Percentiles rank a stretch among this genome's conserved stretches.
Evolutionary conservation across 768 basidiomycete genomes (phyloP).

Genomic region (Hebeloma cylindrosporum): DNA sequence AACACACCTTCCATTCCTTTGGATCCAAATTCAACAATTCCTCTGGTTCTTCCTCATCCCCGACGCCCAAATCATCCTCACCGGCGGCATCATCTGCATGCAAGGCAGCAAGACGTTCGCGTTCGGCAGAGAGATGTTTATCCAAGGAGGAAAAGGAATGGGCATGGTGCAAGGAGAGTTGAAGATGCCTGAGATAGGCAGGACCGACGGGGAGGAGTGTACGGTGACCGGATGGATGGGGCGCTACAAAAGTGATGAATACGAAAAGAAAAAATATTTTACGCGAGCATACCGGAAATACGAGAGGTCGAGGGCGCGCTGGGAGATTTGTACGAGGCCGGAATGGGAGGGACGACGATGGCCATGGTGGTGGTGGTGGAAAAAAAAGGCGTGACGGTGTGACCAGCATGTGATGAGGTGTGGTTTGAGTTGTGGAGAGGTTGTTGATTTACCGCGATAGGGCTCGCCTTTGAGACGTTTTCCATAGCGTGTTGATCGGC

Average conservation of each 20-base stretch:
- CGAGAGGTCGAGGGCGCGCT: conserved; percentile 28
- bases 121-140: conserved; percentile 47
- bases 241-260: conserved; percentile 22
- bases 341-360: conserved; percentile 27
- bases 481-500: no score
- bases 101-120: conserved; percentile 47
- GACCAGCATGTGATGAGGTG: no score
- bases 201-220: conserved; percentile 81
- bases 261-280: background rate
- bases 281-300: conserved; percentile 24
- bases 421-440: no score
- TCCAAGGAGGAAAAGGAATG: conserved; percentile 86
- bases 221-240: conserved; percentile 42
- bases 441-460: no score
- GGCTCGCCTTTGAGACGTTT: no score
- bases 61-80: conserved; percentile 89
- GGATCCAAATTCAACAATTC: conserved; percentile 80
- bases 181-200: conserved; percentile 82
- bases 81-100: conserved; percentile 43
- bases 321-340: conserved; percentile 25
- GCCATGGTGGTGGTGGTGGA: no score
- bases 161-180: conserved; percentile 69
- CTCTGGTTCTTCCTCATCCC: conserved; percentile 81
- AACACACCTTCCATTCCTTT: conserved; percentile 92
- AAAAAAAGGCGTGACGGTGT: no score